Evolutionary conservation across 768 basidiomycete genomes (phyloP).

Genomic region (Pleurotus tuber-regium): DNA sequence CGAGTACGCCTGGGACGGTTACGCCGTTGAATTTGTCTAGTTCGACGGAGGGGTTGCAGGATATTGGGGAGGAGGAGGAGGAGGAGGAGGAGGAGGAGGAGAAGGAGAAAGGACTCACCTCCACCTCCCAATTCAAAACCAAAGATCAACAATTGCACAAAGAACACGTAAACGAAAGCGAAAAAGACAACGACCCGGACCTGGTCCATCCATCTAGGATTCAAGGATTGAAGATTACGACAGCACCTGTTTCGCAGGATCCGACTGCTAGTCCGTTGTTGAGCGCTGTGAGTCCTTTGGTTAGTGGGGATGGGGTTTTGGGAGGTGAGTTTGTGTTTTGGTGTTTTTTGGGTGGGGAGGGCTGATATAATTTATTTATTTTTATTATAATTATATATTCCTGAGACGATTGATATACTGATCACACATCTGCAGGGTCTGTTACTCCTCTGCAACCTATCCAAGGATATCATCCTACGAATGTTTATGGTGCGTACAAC

Average conservation of each 20-base stretch:
- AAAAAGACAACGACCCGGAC: conserved; percentile 17
- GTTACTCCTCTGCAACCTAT: conserved; percentile 15
- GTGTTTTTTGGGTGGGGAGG: no score
- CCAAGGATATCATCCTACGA: conserved; percentile 19
- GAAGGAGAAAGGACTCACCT: conserved; percentile 15
- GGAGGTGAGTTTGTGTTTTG: conserved; percentile 13
- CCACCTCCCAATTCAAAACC: conserved; percentile 11
- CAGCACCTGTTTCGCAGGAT: conserved; percentile 24
- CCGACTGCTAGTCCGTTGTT: conserved; percentile 21
- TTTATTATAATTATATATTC: no score
- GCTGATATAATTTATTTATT: no score
- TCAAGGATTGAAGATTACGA: conserved; percentile 58
- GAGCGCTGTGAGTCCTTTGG: conserved; percentile 16
- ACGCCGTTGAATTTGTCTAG: conserved; percentile 32
- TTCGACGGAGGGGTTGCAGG: conserved; percentile 40
- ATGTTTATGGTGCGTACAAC: conserved; percentile 19
- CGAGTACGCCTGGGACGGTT: conserved; percentile 37
- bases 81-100: conserved; percentile 41
- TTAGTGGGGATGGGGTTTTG: no score
- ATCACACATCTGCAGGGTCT: no score
- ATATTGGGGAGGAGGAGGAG: conserved; percentile 64
- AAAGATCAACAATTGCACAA: background rate
- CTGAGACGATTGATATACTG: no score
- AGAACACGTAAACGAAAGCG: background rate
- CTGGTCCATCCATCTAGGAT: conserved; percentile 40